Percentiles rank a stretch among this genome's conserved stretches.
Conservation (phyloP, 1,284 basidiomycete genomes). For the Marasmius fiardii region DNA sequence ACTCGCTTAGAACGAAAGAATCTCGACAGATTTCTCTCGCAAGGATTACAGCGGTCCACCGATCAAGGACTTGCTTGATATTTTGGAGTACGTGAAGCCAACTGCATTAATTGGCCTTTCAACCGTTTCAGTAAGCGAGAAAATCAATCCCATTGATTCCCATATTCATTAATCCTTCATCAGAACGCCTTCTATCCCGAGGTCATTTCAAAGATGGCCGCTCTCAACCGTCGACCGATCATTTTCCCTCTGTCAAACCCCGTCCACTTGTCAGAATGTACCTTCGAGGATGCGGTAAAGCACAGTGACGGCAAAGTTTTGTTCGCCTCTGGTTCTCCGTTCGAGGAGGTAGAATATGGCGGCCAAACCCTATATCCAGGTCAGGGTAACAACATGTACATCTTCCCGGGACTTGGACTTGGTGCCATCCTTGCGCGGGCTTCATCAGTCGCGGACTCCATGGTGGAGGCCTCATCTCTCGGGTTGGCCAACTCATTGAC, state of each 20-base stretch:
- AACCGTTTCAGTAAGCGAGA: constrained; percentile 59
- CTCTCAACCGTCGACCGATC: constrained; percentile 84
- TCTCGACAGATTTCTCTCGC: constrained; percentile 70
- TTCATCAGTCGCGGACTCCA: constrained; percentile 66
- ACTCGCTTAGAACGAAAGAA: background rate
- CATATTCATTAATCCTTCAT: constrained; percentile 11
- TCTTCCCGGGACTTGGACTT: constrained; percentile 77
- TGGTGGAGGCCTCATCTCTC: constrained; percentile 79
- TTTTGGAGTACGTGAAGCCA: constrained; percentile 85
- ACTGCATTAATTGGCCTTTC: constrained; percentile 91
- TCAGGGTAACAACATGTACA: constrained; percentile 92
- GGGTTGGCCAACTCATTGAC: constrained; percentile 80
- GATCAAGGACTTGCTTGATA: constrained; percentile 73
- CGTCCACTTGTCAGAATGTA: constrained; percentile 79
- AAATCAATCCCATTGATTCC: constrained; percentile 9
- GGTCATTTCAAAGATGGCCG: constrained; percentile 82
- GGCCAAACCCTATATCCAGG: constrained; percentile 73
- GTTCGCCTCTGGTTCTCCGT: constrained; percentile 92
- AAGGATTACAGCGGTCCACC: constrained; percentile 76
- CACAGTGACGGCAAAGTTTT: constrained; percentile 74
- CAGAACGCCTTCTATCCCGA: constrained; percentile 76
- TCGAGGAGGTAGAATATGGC: constrained; percentile 62
- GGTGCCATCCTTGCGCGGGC: constrained; percentile 73
- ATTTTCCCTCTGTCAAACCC: constrained; percentile 98
- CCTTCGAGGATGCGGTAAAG: constrained; percentile 81